A percentile compares a stretch with the other conserved stretches of the same genome.
These are phyloP conservation scores for Desmodesmus armatus DNA, from an alignment of 139 green algal species.

Conservation along the genomic window DNA sequence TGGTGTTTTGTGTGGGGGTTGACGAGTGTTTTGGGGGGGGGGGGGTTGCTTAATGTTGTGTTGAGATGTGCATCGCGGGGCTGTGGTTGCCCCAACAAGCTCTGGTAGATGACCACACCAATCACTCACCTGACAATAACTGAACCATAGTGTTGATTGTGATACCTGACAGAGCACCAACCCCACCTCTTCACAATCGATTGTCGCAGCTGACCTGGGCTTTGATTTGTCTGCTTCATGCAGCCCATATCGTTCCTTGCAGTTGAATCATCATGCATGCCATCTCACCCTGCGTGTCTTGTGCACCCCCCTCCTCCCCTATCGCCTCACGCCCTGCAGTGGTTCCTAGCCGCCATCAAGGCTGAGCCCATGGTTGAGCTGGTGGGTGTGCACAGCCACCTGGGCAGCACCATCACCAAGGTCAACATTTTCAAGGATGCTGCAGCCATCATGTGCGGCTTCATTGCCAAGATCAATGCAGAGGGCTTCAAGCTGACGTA, in stretches of 20 bases:
- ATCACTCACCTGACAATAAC: slow-evolving; percentile 52
- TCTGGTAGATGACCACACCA: slow-evolving; percentile 53
- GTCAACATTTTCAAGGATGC: slow-evolving; percentile 97
- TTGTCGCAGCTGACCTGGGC: too few relatives aligned
- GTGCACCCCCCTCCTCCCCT: neutral
- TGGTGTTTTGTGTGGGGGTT: neutral
- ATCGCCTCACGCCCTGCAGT: too few relatives aligned
- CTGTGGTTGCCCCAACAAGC: too few relatives aligned
- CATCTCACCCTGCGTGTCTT: neutral
- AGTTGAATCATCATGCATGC: too few relatives aligned
- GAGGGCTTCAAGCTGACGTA: slow-evolving; percentile 95
- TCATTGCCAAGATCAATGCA: slow-evolving; percentile 88
- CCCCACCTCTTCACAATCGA: too few relatives aligned
- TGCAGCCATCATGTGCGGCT: slow-evolving; percentile 93
- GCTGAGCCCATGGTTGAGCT: slow-evolving; percentile 83
- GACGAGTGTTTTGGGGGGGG: neutral
- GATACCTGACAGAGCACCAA: slow-evolving; percentile 45
- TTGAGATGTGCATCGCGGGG: neutral
- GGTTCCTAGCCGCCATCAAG: slow-evolving; percentile 90
- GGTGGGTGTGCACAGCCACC: slow-evolving; percentile 95
- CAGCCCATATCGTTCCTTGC: neutral
- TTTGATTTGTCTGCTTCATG: too few relatives aligned
- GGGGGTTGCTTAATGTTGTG: neutral
- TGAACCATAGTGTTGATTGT: slow-evolving; percentile 10
- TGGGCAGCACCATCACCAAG: slow-evolving; percentile 98